Conservation (phyloP, 306 rosid species). For the Cotoneaster glaucophyllus region DNA sequence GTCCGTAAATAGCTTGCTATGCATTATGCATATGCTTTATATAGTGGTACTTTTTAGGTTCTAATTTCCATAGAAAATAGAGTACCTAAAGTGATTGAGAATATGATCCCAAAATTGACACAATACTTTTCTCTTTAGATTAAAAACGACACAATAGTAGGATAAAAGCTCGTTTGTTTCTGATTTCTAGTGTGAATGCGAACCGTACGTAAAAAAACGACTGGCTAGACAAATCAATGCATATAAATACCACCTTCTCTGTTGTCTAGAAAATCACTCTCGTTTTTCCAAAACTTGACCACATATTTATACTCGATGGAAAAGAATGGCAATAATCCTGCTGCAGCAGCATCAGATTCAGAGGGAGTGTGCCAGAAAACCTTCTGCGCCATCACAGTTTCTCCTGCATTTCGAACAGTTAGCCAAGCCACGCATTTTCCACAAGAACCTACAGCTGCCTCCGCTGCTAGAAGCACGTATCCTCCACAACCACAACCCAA, state of each 20-base stretch:
- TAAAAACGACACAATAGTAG: neutral
- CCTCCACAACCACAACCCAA: neutral
- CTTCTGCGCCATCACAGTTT: slow-evolving; percentile 28
- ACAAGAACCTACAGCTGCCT: neutral
- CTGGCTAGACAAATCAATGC: neutral
- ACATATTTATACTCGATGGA: slow-evolving; percentile 22
- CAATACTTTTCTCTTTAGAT: neutral
- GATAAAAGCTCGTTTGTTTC: too few relatives aligned
- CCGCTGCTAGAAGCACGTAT: neutral
- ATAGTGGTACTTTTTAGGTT: neutral
- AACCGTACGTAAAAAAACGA: neutral
- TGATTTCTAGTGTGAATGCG: too few relatives aligned
- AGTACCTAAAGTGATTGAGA: slow-evolving; percentile 23
- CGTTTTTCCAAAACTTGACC: neutral
- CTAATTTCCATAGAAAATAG: slow-evolving; percentile 12
- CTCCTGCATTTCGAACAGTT: slow-evolving; percentile 22
- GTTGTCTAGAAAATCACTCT: neutral
- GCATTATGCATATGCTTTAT: too few relatives aligned
- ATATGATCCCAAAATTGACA: slow-evolving; percentile 37
- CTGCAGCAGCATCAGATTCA: slow-evolving; percentile 8
- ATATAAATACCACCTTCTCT: slow-evolving; percentile 4
- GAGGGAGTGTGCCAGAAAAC: slow-evolving; percentile 40
- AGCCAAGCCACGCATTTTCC: neutral
- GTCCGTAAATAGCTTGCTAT: too few relatives aligned
- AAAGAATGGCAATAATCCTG: slow-evolving; percentile 1